Evolutionary conservation across 768 basidiomycete species (phyloP).

Genomic region (Mycena capillaripes): DNA sequence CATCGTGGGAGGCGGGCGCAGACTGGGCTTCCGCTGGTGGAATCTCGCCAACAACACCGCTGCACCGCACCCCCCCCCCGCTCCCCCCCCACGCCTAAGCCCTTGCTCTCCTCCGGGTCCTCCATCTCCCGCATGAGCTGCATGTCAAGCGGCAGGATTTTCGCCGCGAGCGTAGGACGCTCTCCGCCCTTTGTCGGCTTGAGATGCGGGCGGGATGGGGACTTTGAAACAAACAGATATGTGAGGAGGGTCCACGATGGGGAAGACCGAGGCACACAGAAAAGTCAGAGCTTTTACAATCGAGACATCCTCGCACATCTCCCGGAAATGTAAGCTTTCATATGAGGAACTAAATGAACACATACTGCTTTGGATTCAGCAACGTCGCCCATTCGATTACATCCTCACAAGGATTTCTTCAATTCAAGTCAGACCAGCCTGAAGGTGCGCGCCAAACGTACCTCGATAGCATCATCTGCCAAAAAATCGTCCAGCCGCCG

Average conservation of each 20-base stretch:
- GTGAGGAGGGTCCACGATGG: constrained; percentile 82
- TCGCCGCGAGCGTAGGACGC: constrained; percentile 25
- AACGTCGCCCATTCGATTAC: constrained; percentile 75
- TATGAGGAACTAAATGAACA: constrained; percentile 20
- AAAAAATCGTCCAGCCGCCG: constrained; percentile 81
- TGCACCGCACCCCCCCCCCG: no score
- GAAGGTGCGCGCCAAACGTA: constrained; percentile 44
- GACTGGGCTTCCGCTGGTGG: no score
- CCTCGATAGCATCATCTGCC: constrained; percentile 81
- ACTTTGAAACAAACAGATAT: constrained; percentile 66
- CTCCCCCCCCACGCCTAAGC: no score
- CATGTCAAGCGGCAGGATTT: constrained; percentile 44
- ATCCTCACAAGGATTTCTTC: constrained; percentile 72
- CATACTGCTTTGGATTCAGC: constrained; percentile 74
- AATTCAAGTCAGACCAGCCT: background rate
- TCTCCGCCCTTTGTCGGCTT: constrained; percentile 34
- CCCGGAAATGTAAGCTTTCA: constrained; percentile 59
- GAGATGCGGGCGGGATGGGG: constrained; percentile 39
- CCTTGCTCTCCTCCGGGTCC: constrained; percentile 36
- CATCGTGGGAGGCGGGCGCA: no score
- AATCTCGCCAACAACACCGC: no score
- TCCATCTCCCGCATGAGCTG: constrained; percentile 40
- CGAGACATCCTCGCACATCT: constrained; percentile 78
- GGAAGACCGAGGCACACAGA: constrained; percentile 77
- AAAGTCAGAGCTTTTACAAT: constrained; percentile 78